These are phyloP conservation scores for Pseudogymnoascus sp. DNA, from an alignment of 2,329 filamentous ascomycete species.

Conservation along the genomic window DNA sequence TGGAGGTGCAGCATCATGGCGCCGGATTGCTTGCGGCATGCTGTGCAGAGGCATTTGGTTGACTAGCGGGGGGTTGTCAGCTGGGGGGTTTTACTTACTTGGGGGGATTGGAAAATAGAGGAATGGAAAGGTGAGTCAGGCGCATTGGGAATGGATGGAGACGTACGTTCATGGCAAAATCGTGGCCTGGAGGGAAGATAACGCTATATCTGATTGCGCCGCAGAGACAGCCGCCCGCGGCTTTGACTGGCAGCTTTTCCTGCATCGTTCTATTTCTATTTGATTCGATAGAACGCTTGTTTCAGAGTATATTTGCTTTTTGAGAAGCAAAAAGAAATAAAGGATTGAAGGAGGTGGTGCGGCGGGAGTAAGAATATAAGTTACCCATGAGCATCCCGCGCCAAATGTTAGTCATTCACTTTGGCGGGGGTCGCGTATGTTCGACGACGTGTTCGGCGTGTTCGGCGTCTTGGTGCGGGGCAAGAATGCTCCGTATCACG, in stretches of 20 bases:
- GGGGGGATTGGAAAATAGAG: not conserved
- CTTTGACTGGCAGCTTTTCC: constrained; percentile 13
- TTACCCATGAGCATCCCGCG: not conserved
- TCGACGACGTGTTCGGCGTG: not conserved
- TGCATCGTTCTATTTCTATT: not conserved
- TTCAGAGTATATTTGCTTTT: not conserved
- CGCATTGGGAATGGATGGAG: constrained; percentile 4
- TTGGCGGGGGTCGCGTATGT: constrained; percentile 3
- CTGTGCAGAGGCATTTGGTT: constrained; percentile 46
- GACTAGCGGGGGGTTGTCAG: constrained; percentile 26
- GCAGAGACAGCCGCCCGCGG: constrained; percentile 47
- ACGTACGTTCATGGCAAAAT: constrained; percentile 34
- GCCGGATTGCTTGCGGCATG: constrained; percentile 46
- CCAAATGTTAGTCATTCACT: constrained; percentile 8
- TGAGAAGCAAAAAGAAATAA: not conserved
- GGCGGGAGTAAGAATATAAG: not conserved
- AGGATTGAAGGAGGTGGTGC: not conserved
- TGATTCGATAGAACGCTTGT: not conserved
- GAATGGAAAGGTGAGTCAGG: not conserved
- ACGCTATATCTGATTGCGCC: constrained; percentile 40
- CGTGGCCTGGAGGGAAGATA: constrained; percentile 37
- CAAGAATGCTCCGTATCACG: constrained; percentile 3
- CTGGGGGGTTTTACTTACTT: not conserved
- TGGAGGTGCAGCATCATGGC: constrained; percentile 38
- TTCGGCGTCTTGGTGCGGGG: not conserved